These are phyloP conservation scores for Cercis canadensis DNA, from an alignment of 306 rosid genomes.

Conservation along the genomic window DNA sequence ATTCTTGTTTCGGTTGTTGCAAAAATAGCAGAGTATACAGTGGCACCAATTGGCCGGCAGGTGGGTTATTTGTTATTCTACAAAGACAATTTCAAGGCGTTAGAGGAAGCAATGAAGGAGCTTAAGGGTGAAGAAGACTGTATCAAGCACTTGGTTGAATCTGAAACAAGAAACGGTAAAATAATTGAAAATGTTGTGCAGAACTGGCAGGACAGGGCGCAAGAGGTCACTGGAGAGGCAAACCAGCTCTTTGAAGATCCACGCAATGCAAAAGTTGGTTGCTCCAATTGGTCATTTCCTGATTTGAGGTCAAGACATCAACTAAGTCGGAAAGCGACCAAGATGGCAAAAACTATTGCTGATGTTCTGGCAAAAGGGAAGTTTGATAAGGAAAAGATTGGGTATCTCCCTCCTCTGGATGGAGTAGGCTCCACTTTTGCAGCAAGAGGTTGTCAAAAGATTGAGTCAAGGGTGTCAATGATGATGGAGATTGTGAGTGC, in stretches of 20 bases:
- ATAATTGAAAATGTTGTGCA: background rate
- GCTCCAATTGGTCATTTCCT: background rate
- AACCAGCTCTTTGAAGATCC: background rate
- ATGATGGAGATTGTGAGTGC: background rate
- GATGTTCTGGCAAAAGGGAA: background rate
- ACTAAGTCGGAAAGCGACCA: background rate
- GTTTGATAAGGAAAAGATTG: too few relatives aligned
- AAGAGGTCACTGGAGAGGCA: background rate
- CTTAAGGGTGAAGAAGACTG: too few relatives aligned
- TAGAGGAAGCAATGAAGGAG: background rate
- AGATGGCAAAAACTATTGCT: background rate
- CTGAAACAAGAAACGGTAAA: background rate
- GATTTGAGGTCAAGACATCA: background rate
- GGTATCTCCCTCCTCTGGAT: too few relatives aligned
- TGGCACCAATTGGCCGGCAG: too few relatives aligned
- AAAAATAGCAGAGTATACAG: too few relatives aligned
- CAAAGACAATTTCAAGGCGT: background rate
- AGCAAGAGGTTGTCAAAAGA: background rate
- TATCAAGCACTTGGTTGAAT: background rate
- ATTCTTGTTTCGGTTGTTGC: too few relatives aligned
- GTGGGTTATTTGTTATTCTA: background rate
- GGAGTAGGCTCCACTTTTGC: background rate
- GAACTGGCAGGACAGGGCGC: background rate
- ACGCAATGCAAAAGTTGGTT: background rate
- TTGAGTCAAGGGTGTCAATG: background rate